Evolutionary conservation across 106 monocot species (phyloP).

Genomic region (Allium fistulosum): DNA sequence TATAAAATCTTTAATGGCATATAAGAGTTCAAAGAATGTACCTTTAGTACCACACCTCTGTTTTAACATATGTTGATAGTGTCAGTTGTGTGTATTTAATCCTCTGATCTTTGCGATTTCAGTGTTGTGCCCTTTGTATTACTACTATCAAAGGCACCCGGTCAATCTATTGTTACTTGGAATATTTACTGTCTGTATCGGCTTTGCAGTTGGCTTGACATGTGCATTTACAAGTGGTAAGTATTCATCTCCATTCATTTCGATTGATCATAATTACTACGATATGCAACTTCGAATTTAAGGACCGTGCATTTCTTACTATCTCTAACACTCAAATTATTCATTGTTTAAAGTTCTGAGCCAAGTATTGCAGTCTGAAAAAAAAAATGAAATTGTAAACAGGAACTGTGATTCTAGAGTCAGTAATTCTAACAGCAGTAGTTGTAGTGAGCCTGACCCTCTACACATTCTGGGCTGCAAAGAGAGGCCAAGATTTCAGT

Average conservation of each 20-base stretch:
- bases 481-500: constrained; percentile 37
- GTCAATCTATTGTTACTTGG: constrained; percentile 65
- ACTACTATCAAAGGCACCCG: constrained; percentile 61
- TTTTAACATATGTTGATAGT: too few relatives aligned
- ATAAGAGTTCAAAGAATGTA: not conserved
- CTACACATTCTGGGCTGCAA: constrained; percentile 55
- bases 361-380: too few relatives aligned
- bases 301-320: too few relatives aligned
- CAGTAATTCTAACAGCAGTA: constrained; percentile 36
- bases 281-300: too few relatives aligned
- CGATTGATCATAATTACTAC: not conserved
- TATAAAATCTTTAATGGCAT: not conserved
- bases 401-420: constrained; percentile 53
- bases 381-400: not conserved
- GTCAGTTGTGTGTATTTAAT: not conserved
- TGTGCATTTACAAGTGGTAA: constrained; percentile 88
- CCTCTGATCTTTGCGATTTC: not conserved
- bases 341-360: too few relatives aligned
- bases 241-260: not conserved
- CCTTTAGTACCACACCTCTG: too few relatives aligned
- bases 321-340: too few relatives aligned
- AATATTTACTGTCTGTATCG: constrained; percentile 64
- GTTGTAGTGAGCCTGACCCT: constrained; percentile 46
- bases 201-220: constrained; percentile 67
- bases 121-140: constrained; percentile 68